These are phyloP conservation scores for Plasmodium vinckei DNA, from an alignment of 169 alveolate species.

Conservation along the genomic window DNA sequence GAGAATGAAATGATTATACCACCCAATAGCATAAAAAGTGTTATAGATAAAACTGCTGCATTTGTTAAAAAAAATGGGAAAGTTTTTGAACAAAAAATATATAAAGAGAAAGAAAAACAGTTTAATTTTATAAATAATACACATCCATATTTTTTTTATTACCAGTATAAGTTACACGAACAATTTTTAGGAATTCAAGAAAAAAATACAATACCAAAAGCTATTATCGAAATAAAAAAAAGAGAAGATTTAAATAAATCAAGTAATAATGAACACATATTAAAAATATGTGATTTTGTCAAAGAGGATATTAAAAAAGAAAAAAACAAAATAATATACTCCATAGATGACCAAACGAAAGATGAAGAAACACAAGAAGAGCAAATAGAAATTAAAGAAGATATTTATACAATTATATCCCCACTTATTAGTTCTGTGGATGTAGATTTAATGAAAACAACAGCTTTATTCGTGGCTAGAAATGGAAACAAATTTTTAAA, in stretches of 20 bases:
- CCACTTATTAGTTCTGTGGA: constrained; percentile 85
- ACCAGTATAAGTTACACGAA: constrained; percentile 87
- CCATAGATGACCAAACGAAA: constrained; percentile 37
- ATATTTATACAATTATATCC: constrained; percentile 85
- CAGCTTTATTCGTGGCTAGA: constrained; percentile 97
- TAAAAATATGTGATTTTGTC: constrained; percentile 77
- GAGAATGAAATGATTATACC: constrained; percentile 87
- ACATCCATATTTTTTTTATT: constrained; percentile 90
- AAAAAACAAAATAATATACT: constrained; percentile 73
- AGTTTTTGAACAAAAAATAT: constrained; percentile 89
- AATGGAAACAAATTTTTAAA: constrained; percentile 96
- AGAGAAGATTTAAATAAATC: constrained; percentile 75
- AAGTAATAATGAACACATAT: constrained; percentile 73
- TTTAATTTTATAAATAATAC: constrained; percentile 87
- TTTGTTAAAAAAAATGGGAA: constrained; percentile 94
- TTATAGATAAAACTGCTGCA: constrained; percentile 93
- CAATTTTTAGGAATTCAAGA: constrained; percentile 68
- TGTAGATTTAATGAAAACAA: constrained; percentile 93
- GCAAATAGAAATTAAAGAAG: constrained; percentile 65
- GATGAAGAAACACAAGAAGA: constrained; percentile 25
- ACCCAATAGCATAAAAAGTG: constrained; percentile 89
- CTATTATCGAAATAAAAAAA: constrained; percentile 80
- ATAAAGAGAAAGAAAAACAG: constrained; percentile 85
- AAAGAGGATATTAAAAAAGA: constrained; percentile 78
- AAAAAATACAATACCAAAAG: constrained; percentile 73